A percentile compares a stretch with the other conserved stretches of the same genome.
These are phyloP conservation scores for Fomitopsis pulvina DNA, from an alignment of 768 basidiomycete genomes.

Conservation along the genomic window DNA sequence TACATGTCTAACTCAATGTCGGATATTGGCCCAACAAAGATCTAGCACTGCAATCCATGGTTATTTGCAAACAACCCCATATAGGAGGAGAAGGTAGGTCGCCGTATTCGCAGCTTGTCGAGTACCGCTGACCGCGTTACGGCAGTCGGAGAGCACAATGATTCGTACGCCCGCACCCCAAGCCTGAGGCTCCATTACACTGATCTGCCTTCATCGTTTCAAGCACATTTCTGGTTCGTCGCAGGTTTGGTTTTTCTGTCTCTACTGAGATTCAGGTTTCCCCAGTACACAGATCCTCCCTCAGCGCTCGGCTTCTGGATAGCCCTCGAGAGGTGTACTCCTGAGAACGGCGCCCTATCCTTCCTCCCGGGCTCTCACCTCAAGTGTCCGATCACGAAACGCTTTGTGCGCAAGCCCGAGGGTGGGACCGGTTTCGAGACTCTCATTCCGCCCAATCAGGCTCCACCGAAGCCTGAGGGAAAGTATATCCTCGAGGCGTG, in stretches of 20 bases:
- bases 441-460: slow-evolving; percentile 34
- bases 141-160: slow-evolving; percentile 85
- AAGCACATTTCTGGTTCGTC: slow-evolving; percentile 65
- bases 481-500: slow-evolving; percentile 66
- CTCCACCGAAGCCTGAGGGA: slow-evolving; percentile 27
- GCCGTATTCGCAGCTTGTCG: neutral
- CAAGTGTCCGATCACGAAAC: slow-evolving; percentile 63
- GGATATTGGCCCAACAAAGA: neutral
- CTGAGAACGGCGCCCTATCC: slow-evolving; percentile 76
- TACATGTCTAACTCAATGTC: no score
- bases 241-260: no score
- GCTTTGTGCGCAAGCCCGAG: slow-evolving; percentile 71
- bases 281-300: slow-evolving; percentile 85
- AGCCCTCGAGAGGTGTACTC: slow-evolving; percentile 83
- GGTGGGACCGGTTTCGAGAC: slow-evolving; percentile 85
- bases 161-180: slow-evolving; percentile 56
- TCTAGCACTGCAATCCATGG: slow-evolving; percentile 85
- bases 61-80: slow-evolving; percentile 90
- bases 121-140: neutral
- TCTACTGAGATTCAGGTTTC: neutral
- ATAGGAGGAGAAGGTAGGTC: slow-evolving; percentile 85
- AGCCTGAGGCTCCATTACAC: neutral
- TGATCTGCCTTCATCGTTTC: neutral
- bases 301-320: slow-evolving; percentile 97
- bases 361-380: slow-evolving; percentile 91